Evolutionary conservation across 2,329 filamentous ascomycete genomes (phyloP).

Genomic region (Gaeumannomyces tritici): DNA sequence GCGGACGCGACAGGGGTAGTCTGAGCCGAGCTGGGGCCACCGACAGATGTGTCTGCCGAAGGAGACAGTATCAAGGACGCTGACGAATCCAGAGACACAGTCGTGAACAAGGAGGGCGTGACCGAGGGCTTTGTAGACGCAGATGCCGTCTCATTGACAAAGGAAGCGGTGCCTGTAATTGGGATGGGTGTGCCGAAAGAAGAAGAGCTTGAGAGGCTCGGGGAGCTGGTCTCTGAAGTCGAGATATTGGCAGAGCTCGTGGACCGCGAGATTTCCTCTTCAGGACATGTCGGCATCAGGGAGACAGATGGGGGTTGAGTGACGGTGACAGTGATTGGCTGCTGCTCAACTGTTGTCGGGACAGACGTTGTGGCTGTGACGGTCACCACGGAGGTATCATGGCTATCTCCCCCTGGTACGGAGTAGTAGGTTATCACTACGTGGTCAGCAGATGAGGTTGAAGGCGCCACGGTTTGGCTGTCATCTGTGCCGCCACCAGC

Average conservation of each 20-base stretch:
- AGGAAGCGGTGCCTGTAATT: neutral
- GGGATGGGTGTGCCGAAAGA: neutral
- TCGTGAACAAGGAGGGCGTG: neutral
- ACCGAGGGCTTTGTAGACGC: neutral
- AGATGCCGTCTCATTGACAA: neutral
- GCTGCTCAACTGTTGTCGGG: neutral
- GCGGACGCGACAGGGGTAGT: neutral
- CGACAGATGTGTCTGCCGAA: neutral
- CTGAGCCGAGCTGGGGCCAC: no score
- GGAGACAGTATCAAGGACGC: neutral
- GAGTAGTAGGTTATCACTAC: slow-evolving; percentile 6
- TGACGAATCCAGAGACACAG: neutral
- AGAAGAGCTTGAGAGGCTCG: neutral
- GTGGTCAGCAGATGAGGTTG: neutral
- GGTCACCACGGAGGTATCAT: slow-evolving; percentile 5
- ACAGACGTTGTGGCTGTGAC: slow-evolving; percentile 1
- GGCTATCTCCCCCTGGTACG: slow-evolving; percentile 3
- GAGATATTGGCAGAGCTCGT: neutral
- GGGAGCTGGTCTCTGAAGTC: neutral
- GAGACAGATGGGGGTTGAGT: neutral
- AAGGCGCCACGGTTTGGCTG: neutral
- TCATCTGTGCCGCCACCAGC: neutral
- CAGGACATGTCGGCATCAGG: neutral
- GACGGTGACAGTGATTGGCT: neutral
- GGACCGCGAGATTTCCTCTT: neutral